These are phyloP conservation scores for Alternaria triticimaculans DNA, from an alignment of 2,329 filamentous ascomycete genomes.

Conservation along the genomic window DNA sequence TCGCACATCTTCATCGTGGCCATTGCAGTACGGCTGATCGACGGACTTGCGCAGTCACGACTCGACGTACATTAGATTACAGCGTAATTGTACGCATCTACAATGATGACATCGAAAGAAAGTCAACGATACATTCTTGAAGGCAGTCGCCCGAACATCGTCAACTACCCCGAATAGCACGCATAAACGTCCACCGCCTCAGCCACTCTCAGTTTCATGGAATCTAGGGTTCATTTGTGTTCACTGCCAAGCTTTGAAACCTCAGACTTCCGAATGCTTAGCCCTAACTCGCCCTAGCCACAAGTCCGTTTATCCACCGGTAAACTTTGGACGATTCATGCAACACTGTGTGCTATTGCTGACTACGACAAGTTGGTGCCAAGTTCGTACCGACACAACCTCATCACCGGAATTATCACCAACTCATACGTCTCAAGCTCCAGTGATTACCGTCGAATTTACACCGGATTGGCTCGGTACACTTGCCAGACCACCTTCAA, in stretches of 20 bases:
- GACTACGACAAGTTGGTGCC: not conserved
- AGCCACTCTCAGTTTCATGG: slow-evolving; percentile 32
- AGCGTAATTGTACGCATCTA: not conserved
- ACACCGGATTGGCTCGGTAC: not conserved
- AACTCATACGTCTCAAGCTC: not conserved
- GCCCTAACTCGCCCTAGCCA: slow-evolving; percentile 18
- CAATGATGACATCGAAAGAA: not conserved
- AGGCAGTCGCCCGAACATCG: not conserved
- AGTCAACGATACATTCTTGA: not conserved
- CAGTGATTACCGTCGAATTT: not conserved
- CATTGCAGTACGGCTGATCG: not conserved
- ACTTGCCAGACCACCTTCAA: slow-evolving; percentile 3
- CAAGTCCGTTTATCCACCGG: not conserved
- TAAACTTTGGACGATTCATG: not conserved
- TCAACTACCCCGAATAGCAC: not conserved
- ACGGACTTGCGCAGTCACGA: not conserved
- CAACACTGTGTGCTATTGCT: not conserved
- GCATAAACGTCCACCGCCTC: slow-evolving; percentile 15
- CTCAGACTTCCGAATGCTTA: slow-evolving; percentile 30
- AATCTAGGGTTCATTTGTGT: slow-evolving; percentile 23
- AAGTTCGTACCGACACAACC: not conserved
- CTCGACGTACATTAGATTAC: not conserved
- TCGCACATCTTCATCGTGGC: not conserved
- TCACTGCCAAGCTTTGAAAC: slow-evolving; percentile 33
- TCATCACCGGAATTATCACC: not conserved